A percentile compares a stretch with the other conserved stretches of the same genome.
phyloP scores from a whole-genome alignment of 257 asterid species.

The Thymus mandschuricus region DNA sequence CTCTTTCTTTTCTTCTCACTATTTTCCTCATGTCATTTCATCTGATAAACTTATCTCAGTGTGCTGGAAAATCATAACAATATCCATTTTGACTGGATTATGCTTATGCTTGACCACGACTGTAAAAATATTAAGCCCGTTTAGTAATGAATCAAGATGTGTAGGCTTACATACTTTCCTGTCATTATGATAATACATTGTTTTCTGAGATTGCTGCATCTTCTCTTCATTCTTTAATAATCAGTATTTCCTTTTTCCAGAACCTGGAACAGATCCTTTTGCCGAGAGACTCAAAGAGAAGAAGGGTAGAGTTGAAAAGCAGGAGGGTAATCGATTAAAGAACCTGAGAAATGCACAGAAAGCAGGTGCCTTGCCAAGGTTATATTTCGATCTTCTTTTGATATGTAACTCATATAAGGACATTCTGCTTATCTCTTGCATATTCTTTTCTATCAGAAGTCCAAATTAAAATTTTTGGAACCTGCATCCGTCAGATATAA shows the following conservation, averaged over 20 bases:
- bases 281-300: slow-evolving; percentile 75
- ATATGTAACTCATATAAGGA: neutral
- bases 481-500: neutral
- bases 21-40: neutral
- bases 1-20: neutral
- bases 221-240: slow-evolving; percentile 19
- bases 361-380: slow-evolving; percentile 96
- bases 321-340: slow-evolving; percentile 68
- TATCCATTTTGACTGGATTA: neutral
- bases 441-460: neutral
- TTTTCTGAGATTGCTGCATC: slow-evolving; percentile 12
- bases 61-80: slow-evolving; percentile 1
- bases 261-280: slow-evolving; percentile 93
- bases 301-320: slow-evolving; percentile 81
- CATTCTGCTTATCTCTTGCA: neutral
- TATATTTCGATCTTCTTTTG: slow-evolving; percentile 16
- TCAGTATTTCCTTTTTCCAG: slow-evolving; percentile 37
- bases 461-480: neutral
- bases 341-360: slow-evolving; percentile 85
- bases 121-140: neutral
- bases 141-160: neutral
- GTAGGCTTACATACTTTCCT: neutral
- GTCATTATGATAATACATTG: slow-evolving; percentile 7
- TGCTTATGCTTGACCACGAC: slow-evolving; percentile 16
- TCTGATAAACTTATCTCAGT: neutral